phyloP scores from a whole-genome alignment of 116 monocot genomes.

The Posidonia oceanica region DNA sequence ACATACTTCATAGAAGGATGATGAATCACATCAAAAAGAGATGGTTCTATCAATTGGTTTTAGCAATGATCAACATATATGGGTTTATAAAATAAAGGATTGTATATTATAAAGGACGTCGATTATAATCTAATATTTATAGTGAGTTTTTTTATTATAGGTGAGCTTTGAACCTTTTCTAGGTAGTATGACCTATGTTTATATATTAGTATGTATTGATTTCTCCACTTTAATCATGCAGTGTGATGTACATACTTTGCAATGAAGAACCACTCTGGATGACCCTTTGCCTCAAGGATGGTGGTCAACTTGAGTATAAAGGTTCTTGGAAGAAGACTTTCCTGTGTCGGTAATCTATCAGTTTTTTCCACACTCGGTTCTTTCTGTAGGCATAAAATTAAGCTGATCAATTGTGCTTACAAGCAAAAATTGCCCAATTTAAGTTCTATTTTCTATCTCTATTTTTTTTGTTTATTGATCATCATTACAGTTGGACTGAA shows the following conservation, averaged over 20 bases:
- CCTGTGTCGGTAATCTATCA: constrained; percentile 9
- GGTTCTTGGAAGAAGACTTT: constrained; percentile 84
- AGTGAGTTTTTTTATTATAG: too few relatives aligned
- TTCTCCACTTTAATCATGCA: constrained; percentile 13
- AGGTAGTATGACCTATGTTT: too few relatives aligned
- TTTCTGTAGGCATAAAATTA: not conserved
- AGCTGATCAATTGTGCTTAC: not conserved
- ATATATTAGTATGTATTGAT: not conserved
- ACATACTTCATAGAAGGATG: too few relatives aligned
- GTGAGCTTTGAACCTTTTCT: too few relatives aligned
- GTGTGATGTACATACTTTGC: constrained; percentile 89
- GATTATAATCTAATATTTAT: too few relatives aligned
- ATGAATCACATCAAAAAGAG: too few relatives aligned
- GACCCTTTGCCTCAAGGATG: constrained; percentile 57
- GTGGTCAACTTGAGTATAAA: constrained; percentile 61
- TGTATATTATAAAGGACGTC: too few relatives aligned
- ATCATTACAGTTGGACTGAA: not conserved
- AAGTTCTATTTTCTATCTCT: not conserved
- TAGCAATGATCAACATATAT: too few relatives aligned
- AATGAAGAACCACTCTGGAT: constrained; percentile 99
- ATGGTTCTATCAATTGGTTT: too few relatives aligned
- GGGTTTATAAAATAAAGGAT: too few relatives aligned
- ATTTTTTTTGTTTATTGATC: not conserved
- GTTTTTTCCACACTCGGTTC: not conserved
- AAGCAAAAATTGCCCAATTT: not conserved